A percentile compares a stretch with the other conserved stretches of the same genome.
These are phyloP conservation scores for Ganoderma resinaceum DNA, from an alignment of 1,284 basidiomycete genomes.

Conservation along the genomic window DNA sequence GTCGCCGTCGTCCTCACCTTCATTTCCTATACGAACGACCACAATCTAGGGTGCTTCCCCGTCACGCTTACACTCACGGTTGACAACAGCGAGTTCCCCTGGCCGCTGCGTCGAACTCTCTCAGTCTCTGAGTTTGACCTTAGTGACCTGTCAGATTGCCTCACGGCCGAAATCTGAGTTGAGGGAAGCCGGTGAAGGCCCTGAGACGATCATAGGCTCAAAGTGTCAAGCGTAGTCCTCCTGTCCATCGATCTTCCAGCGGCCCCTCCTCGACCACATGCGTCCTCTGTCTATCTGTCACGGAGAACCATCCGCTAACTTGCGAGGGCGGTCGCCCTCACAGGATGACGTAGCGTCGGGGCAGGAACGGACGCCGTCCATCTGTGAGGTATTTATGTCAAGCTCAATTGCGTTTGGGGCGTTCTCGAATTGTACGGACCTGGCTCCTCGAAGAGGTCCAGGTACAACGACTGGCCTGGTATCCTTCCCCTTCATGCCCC, in stretches of 20 bases:
- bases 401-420: background rate
- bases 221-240: background rate
- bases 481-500: background rate
- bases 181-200: background rate
- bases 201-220: background rate
- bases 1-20: background rate
- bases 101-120: background rate
- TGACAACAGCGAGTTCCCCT: slow-evolving; percentile 1
- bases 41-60: background rate
- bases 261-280: slow-evolving; percentile 1
- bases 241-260: slow-evolving; percentile 1
- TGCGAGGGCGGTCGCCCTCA: slow-evolving; percentile 3
- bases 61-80: background rate
- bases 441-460: background rate
- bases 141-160: slow-evolving; percentile 7
- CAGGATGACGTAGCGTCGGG: slow-evolving; percentile 25
- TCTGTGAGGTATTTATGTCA: background rate
- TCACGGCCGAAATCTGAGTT: slow-evolving; percentile 5
- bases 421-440: background rate
- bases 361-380: background rate
- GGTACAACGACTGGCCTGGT: background rate
- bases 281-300: slow-evolving; percentile 18
- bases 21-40: background rate
- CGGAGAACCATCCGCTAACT: slow-evolving; percentile 21
- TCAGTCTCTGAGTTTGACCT: background rate